A percentile compares a stretch with the other conserved stretches of the same genome.
These are phyloP conservation scores for Danielozyma ontarioensis DNA, from an alignment of 805 yeast species.

Conservation along the genomic window DNA sequence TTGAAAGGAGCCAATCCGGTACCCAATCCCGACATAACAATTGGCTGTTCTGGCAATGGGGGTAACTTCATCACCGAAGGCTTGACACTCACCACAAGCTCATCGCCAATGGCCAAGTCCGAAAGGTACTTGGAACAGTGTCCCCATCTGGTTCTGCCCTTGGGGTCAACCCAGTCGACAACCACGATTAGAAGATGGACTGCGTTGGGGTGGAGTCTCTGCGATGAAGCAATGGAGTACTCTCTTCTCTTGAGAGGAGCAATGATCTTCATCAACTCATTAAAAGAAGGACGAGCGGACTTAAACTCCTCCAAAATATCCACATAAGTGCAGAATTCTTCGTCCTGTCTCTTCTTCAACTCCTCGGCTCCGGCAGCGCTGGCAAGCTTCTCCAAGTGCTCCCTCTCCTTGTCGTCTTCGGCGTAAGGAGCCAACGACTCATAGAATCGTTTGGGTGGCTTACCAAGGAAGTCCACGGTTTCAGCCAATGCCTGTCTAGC, in stretches of 20 bases:
- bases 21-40: slow-evolving; percentile 95
- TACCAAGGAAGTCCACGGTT: slow-evolving; percentile 84
- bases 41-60: slow-evolving; percentile 78
- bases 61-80: slow-evolving; percentile 98
- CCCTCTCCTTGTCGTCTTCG: slow-evolving; percentile 60
- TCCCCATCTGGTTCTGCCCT: slow-evolving; percentile 83
- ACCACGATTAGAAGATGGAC: slow-evolving; percentile 90
- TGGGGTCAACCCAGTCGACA: slow-evolving; percentile 88
- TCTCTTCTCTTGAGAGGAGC: slow-evolving; percentile 94
- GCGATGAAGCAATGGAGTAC: slow-evolving; percentile 96
- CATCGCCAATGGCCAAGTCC: slow-evolving; percentile 73
- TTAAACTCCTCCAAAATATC: slow-evolving; percentile 77
- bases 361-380: slow-evolving; percentile 80
- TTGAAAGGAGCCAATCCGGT: slow-evolving; percentile 98
- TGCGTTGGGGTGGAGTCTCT: slow-evolving; percentile 83
- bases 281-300: slow-evolving; percentile 73
- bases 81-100: slow-evolving; percentile 88
- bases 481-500: slow-evolving; percentile 77
- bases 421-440: slow-evolving; percentile 76
- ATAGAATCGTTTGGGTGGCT: slow-evolving; percentile 92
- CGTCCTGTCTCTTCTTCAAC: slow-evolving; percentile 80
- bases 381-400: slow-evolving; percentile 55
- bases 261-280: slow-evolving; percentile 65
- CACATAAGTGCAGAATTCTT: slow-evolving; percentile 71
- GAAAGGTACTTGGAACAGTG: slow-evolving; percentile 91